A percentile compares a stretch with the other conserved stretches of the same genome.
phyloP scores from a whole-genome alignment of 345 rosid species.

The Laguncularia racemosa region DNA sequence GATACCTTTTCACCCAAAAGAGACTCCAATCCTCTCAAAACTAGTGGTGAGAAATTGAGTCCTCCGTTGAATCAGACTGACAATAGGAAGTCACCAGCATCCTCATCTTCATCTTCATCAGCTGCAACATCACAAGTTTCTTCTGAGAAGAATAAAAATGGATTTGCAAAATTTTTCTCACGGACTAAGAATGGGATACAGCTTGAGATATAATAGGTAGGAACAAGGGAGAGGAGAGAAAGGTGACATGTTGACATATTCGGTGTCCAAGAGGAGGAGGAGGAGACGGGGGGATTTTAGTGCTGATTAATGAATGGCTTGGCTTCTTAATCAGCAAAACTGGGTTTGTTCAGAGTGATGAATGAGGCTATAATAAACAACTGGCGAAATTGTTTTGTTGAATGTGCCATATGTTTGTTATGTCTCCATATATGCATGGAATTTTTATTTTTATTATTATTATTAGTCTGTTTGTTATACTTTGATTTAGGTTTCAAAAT shows the following conservation, averaged over 20 bases:
- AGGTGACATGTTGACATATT: not conserved
- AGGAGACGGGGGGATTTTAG: no score
- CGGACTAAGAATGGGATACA: constrained; percentile 87
- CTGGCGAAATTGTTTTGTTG: no score
- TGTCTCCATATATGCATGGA: no score
- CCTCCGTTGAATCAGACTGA: constrained; percentile 20
- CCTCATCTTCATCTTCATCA: constrained; percentile 34
- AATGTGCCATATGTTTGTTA: no score
- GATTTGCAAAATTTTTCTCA: constrained; percentile 83
- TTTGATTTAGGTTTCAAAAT: no score
- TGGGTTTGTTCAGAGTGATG: no score
- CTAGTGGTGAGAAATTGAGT: constrained; percentile 15
- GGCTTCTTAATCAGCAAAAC: no score
- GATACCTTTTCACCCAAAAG: constrained; percentile 33
- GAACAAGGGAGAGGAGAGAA: not conserved
- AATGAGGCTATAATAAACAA: no score
- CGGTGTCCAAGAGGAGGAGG: no score
- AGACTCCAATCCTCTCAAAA: constrained; percentile 25
- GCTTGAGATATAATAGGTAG: constrained; percentile 48
- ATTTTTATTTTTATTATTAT: no score
- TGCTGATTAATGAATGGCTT: no score
- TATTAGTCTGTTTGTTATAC: no score
- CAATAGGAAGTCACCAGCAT: constrained; percentile 22
- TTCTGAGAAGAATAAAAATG: constrained; percentile 74
- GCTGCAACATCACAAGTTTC: constrained; percentile 33